phyloP scores from a whole-genome alignment of 495 filamentous ascomycete genomes.

The Pyrenopolyporus hunteri region DNA sequence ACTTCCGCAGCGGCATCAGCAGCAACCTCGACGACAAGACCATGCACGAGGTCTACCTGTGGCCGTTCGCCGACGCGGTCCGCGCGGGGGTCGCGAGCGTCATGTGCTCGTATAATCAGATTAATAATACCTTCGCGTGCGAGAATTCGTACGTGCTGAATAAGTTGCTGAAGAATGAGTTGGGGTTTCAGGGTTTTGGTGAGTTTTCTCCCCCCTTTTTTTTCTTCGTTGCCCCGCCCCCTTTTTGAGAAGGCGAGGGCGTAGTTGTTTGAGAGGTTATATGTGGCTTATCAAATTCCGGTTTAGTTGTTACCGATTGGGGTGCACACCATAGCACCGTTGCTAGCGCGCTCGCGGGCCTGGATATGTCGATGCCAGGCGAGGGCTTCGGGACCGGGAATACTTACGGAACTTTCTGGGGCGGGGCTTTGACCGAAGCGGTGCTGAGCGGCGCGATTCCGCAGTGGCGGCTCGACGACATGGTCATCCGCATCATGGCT shows the following conservation, averaged over 20 bases:
- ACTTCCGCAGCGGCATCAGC: slow-evolving; percentile 49
- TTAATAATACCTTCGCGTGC: slow-evolving; percentile 51
- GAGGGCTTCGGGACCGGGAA: slow-evolving; percentile 61
- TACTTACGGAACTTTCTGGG: slow-evolving; percentile 77
- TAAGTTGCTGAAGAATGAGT: slow-evolving; percentile 58
- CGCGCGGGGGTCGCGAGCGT: slow-evolving; percentile 63
- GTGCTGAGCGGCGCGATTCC: slow-evolving; percentile 78
- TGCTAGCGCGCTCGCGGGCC: slow-evolving; percentile 74
- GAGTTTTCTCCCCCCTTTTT: slow-evolving; percentile 42
- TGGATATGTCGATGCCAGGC: slow-evolving; percentile 96
- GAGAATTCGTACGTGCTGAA: slow-evolving; percentile 56
- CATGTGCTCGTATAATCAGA: slow-evolving; percentile 70
- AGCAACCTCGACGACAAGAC: slow-evolving; percentile 69
- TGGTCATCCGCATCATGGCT: slow-evolving; percentile 86
- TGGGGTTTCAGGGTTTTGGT: slow-evolving; percentile 66
- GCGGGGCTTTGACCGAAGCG: slow-evolving; percentile 73
- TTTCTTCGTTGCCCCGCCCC: no score
- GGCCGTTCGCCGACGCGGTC: slow-evolving; percentile 72
- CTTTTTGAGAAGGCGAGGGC: no score
- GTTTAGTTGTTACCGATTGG: slow-evolving; percentile 81
- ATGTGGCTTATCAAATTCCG: not conserved
- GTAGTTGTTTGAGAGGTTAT: not conserved
- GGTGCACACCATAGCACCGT: slow-evolving; percentile 85
- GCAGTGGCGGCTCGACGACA: slow-evolving; percentile 83
- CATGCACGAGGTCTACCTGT: slow-evolving; percentile 72